Evolutionary conservation across 257 asterid species (phyloP).

Genomic region (Solanum chmielewskii): DNA sequence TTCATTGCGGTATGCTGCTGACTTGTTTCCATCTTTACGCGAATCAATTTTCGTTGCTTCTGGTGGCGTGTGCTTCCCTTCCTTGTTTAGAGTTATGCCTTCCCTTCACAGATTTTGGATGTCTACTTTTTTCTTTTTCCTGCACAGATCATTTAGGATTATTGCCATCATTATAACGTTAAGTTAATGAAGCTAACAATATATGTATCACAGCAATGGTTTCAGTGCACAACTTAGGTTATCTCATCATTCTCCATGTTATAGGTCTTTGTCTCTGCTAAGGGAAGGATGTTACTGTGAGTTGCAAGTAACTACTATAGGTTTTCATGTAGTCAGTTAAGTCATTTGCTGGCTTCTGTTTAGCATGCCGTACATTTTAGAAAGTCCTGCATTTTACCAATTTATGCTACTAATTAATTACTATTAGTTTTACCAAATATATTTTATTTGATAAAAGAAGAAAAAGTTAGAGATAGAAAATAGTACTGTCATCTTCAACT

Average conservation of each 20-base stretch:
- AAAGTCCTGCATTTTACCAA: not conserved
- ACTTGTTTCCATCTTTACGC: not conserved
- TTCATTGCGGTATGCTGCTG: not conserved
- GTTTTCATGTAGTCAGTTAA: not conserved
- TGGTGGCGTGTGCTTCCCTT: not conserved
- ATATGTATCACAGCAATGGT: not conserved
- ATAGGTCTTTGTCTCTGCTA: not conserved
- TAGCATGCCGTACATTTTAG: not conserved
- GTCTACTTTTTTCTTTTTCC: not conserved
- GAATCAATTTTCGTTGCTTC: not conserved
- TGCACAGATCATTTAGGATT: not conserved
- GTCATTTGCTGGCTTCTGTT: not conserved
- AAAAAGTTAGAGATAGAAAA: not conserved
- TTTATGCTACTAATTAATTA: not conserved
- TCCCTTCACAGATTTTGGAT: not conserved
- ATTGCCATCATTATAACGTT: not conserved
- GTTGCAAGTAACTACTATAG: not conserved
- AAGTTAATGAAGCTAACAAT: not conserved
- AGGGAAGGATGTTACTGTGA: not conserved
- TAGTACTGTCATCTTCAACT: not conserved
- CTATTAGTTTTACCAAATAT: not conserved
- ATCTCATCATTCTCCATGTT: not conserved
- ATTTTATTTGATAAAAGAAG: not conserved
- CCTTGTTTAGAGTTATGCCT: not conserved
- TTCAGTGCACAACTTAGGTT: not conserved